Conservation (phyloP, 2,329 filamentous ascomycete species). For the Trichoderma endophyticum region DNA sequence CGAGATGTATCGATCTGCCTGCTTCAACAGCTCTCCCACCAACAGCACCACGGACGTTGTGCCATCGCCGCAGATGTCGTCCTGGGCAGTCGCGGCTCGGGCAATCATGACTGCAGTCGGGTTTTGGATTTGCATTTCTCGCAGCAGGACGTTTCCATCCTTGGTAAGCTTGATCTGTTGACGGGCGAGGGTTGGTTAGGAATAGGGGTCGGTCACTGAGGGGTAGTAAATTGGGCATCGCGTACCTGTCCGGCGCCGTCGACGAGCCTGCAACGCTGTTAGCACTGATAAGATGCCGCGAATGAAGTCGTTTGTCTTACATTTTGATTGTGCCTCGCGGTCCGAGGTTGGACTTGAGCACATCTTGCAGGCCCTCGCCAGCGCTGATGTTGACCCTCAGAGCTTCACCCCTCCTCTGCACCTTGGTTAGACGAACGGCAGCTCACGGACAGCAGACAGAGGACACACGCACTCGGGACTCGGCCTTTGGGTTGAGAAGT, state of each 20-base stretch:
- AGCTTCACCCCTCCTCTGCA: constrained; percentile 90
- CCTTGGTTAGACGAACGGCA: constrained; percentile 18
- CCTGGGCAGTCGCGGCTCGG: constrained; percentile 88
- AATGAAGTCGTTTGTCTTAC: constrained; percentile 43
- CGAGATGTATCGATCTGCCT: constrained; percentile 91
- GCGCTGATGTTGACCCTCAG: constrained; percentile 95
- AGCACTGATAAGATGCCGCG: not conserved
- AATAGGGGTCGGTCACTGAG: constrained; percentile 27
- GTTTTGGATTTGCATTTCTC: constrained; percentile 94
- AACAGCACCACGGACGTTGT: constrained; percentile 94
- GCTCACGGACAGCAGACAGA: not conserved
- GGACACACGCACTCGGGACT: constrained; percentile 73
- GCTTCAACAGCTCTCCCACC: constrained; percentile 95
- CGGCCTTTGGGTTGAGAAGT: constrained; percentile 97
- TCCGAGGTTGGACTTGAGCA: constrained; percentile 93
- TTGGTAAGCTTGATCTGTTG: constrained; percentile 95
- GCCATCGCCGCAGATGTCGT: constrained; percentile 97
- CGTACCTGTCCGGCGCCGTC: constrained; percentile 67
- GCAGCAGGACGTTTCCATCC: constrained; percentile 83
- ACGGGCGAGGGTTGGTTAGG: constrained; percentile 25
- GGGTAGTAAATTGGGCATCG: constrained; percentile 27
- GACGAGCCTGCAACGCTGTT: constrained; percentile 51
- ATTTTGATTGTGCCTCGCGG: constrained; percentile 96
- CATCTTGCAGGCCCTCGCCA: constrained; percentile 89
- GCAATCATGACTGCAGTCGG: constrained; percentile 88